A percentile compares a stretch with the other conserved stretches of the same genome.
Conservation (phyloP, 208 protist genomes). For the Spongospora subterranea region DNA sequence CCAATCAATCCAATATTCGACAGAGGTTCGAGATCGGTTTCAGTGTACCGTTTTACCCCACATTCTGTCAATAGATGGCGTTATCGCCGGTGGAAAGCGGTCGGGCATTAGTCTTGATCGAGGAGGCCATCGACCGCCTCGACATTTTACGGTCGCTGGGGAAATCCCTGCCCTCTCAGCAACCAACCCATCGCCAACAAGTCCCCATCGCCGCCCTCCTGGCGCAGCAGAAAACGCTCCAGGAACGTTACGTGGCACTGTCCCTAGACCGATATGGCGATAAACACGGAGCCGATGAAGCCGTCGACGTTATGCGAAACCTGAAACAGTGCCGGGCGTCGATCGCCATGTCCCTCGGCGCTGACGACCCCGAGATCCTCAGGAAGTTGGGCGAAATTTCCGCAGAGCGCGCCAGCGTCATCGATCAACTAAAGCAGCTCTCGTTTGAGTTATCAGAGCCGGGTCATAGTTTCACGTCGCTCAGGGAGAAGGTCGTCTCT, state of each 20-base stretch:
- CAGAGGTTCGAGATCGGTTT: no score
- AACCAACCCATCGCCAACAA: background rate
- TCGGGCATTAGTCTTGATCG: background rate
- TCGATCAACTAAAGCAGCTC: slow-evolving; percentile 46
- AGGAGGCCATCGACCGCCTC: slow-evolving; percentile 41
- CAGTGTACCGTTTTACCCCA: no score
- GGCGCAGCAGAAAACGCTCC: background rate
- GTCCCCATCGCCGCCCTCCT: background rate
- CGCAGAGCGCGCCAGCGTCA: background rate
- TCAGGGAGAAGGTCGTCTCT: background rate
- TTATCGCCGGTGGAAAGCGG: background rate
- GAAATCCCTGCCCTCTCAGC: background rate
- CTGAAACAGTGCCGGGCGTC: background rate
- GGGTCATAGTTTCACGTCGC: background rate
- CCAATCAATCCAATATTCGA: no score
- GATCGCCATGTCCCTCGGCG: slow-evolving; percentile 7
- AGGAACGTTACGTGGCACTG: background rate
- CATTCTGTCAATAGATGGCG: background rate
- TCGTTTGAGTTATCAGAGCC: slow-evolving; percentile 3
- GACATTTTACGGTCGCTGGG: background rate
- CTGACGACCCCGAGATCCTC: background rate
- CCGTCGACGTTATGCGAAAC: background rate
- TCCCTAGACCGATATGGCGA: background rate
- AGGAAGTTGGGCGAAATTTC: slow-evolving; percentile 24
- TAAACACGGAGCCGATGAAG: slow-evolving; percentile 14